phyloP scores from a whole-genome alignment of 352 stramenopile genomes.

The Pythium rhizo-oryzae region DNA sequence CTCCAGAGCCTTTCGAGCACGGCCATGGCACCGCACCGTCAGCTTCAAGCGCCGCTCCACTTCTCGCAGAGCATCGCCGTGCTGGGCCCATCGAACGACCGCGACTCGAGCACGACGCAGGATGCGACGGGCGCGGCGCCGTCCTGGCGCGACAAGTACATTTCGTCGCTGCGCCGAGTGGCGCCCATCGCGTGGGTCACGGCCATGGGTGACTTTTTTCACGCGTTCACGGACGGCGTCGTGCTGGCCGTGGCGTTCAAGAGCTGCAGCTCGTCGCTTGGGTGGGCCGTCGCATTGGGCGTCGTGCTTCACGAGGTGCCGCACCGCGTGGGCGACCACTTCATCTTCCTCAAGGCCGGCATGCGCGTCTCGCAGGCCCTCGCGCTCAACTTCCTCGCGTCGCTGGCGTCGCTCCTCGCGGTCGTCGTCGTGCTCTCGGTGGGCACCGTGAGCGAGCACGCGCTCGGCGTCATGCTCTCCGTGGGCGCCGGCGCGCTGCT shows the following conservation, averaged over 20 bases:
- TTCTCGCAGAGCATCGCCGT: conserved; percentile 9
- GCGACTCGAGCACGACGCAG: conserved; percentile 5
- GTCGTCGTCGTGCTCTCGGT: conserved; percentile 28
- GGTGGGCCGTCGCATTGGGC: conserved; percentile 34
- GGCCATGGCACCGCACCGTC: conserved; percentile 1
- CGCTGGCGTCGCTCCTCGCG: conserved; percentile 29
- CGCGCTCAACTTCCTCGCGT: conserved; percentile 31
- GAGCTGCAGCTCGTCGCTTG: conserved; percentile 32
- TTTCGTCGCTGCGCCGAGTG: conserved; percentile 18
- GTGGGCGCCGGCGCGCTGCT: conserved; percentile 26
- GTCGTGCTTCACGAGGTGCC: conserved; percentile 40
- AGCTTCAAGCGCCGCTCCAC: background rate
- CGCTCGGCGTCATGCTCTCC: conserved; percentile 35
- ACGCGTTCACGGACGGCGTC: conserved; percentile 39
- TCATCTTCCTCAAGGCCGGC: conserved; percentile 37
- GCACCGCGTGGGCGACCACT: conserved; percentile 36
- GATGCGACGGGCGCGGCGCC: background rate
- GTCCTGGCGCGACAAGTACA: conserved; percentile 24
- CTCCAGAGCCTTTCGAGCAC: conserved; percentile 14
- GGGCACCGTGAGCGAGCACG: conserved; percentile 30
- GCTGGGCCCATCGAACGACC: conserved; percentile 4
- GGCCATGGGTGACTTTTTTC: conserved; percentile 35
- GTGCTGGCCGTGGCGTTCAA: conserved; percentile 38
- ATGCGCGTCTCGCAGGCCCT: conserved; percentile 33
- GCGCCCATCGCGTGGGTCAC: conserved; percentile 39